Evolutionary conservation across 805 yeast species (phyloP), one percentile per base, ranked within the genome.

Genomic region (Jamesozyma jinghongensis): DNA sequence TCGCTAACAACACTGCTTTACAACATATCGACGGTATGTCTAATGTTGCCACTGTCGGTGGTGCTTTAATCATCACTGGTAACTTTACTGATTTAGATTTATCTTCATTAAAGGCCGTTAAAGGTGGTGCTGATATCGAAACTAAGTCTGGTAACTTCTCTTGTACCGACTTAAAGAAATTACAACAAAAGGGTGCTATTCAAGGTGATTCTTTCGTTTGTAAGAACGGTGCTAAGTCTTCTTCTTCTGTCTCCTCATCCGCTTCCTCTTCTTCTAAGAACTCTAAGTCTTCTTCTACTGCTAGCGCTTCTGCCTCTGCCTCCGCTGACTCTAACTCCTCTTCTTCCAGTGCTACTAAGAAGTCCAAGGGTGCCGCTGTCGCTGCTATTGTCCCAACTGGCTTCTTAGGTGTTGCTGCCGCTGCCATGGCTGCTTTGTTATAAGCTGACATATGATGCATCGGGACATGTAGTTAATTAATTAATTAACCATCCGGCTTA

Each of bases 101-200:
- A 63, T 77, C 81, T 51, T 57, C 75, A 28, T 77, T 92, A 64
- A 70, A 66, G 55, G 75, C 81, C 58, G 95, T 92, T 57, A 77
- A 77, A 63, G 98, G 98, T 77, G 96, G 95, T 66, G 94, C 88
- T 69, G 69, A 70, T 59, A 73, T 92, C 60, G 81, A 81, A 62
- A 74, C 95, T 46, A 62, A 68, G 43, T 82, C 85, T 62, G 45
- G 56, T 43, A 81, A 82, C 57, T 79, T 85, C 68, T 78, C 86
- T 68, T 92, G 98, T 78, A 63, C 72, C 47, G 70, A 73, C 41
- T 85, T 88, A 71, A 75, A 82, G 65, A 57, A 65, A 41, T 75
- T 85, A 62, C 79, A 85, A 74, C 65, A 69, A 59, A 72, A 74
- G 56, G 94, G 94, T 68, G 84, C 74, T 63, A 79, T 92, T 66